Evolutionary conservation across 2,329 filamentous ascomycete species (phyloP).

Genomic region (Nectriaceae sp.): DNA sequence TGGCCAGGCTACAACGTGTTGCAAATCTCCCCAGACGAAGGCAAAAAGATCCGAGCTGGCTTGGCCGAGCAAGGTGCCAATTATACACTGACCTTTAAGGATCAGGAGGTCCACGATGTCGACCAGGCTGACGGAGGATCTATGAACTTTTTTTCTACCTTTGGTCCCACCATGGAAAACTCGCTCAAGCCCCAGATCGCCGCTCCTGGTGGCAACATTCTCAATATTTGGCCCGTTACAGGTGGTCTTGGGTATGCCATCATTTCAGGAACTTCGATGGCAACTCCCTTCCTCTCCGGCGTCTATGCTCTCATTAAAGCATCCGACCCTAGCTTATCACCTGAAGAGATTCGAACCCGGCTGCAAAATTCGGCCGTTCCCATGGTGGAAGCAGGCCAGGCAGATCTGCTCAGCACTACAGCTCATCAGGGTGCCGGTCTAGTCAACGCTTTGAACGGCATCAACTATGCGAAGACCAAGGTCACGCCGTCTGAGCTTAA

Average conservation of each 20-base stretch:
- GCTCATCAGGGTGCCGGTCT: constrained; percentile 38
- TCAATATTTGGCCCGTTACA: constrained; percentile 36
- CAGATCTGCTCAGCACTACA: constrained; percentile 28
- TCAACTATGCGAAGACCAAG: constrained; percentile 2
- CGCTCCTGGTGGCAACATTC: constrained; percentile 36
- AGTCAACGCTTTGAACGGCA: constrained; percentile 33
- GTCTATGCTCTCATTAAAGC: constrained; percentile 38
- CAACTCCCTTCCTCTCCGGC: constrained; percentile 35
- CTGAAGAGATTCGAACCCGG: constrained; percentile 29
- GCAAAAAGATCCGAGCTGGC: not conserved
- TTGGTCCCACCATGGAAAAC: constrained; percentile 15
- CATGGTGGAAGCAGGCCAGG: constrained; percentile 26
- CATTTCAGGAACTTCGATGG: constrained; percentile 39
- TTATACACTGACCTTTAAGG: not conserved
- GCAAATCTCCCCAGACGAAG: not conserved
- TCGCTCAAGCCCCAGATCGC: constrained; percentile 33
- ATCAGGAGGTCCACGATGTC: constrained; percentile 3
- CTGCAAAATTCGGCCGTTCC: constrained; percentile 34
- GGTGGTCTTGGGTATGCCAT: constrained; percentile 31
- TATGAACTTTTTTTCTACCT: constrained; percentile 10
- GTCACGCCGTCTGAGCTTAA: not conserved
- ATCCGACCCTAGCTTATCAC: constrained; percentile 26
- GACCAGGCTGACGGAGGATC: constrained; percentile 5
- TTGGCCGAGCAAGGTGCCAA: not conserved
- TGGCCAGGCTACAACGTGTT: not conserved